Evolutionary conservation across 2,329 filamentous ascomycete genomes (phyloP).

Genomic region (Boeremia lycopersici): DNA sequence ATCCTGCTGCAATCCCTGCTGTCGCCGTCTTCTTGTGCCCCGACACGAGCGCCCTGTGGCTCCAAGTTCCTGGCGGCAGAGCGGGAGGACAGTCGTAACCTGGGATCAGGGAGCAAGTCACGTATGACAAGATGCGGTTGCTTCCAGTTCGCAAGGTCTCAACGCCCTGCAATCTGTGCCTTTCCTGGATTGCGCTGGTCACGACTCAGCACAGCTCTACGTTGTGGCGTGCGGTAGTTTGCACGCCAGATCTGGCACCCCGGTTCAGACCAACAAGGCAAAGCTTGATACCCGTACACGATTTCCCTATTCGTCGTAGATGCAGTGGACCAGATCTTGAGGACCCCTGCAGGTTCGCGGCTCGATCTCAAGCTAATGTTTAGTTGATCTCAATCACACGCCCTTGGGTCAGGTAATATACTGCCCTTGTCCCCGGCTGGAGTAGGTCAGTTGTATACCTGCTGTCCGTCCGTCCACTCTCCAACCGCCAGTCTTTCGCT

Average conservation of each 20-base stretch:
- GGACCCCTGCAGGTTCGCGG: slow-evolving; percentile 34
- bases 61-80: slow-evolving; percentile 29
- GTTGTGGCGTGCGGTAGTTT: slow-evolving; percentile 23
- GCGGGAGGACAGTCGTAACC: slow-evolving; percentile 26
- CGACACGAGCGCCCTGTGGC: slow-evolving; percentile 26
- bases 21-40: slow-evolving; percentile 15
- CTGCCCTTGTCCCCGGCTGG: slow-evolving; percentile 30
- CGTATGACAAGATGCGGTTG: slow-evolving; percentile 32
- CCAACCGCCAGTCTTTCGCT: slow-evolving; percentile 1
- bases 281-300: slow-evolving; percentile 36
- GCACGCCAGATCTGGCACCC: slow-evolving; percentile 28
- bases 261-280: slow-evolving; percentile 30
- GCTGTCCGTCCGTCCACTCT: slow-evolving; percentile 14
- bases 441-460: slow-evolving; percentile 14
- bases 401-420: slow-evolving; percentile 37
- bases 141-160: slow-evolving; percentile 28
- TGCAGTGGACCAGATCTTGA: slow-evolving; percentile 26
- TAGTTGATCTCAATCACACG: slow-evolving; percentile 40
- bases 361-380: slow-evolving; percentile 38
- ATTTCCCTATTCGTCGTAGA: slow-evolving; percentile 38
- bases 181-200: slow-evolving; percentile 33
- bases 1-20: slow-evolving; percentile 32
- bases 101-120: slow-evolving; percentile 28
- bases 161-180: slow-evolving; percentile 23
- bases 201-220: slow-evolving; percentile 33